Percentiles rank a stretch among this genome's conserved stretches.
phyloP scores from a whole-genome alignment of 148 eudicot genomes.

The Cornus florida region DNA sequence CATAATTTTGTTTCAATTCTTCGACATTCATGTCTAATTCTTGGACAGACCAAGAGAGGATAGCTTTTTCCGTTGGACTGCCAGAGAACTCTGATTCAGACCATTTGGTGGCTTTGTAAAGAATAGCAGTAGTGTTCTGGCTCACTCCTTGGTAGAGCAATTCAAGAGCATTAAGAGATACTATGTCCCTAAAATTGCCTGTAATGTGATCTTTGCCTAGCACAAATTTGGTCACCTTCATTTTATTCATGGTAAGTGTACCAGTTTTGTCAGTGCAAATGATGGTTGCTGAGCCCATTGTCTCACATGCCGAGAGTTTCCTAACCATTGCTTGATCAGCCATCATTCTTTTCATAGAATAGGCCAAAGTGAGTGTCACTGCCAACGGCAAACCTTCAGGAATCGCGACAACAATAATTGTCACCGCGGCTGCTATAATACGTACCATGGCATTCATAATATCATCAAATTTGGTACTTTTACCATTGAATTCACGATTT shows the following conservation, averaged over 20 bases:
- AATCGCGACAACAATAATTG: background rate
- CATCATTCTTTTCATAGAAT: too few species aligned
- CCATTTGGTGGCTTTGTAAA: background rate
- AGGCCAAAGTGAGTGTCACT: too few species aligned
- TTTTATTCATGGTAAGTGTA: too few species aligned
- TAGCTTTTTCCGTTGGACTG: slow-evolving; percentile 4
- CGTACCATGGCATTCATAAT: slow-evolving; percentile 1
- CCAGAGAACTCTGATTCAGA: background rate
- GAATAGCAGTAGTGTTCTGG: background rate
- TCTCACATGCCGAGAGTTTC: too few species aligned
- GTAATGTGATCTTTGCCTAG: too few species aligned
- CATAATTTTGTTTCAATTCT: background rate
- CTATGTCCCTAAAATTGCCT: background rate
- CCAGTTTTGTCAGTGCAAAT: too few species aligned
- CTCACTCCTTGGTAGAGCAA: slow-evolving; percentile 1
- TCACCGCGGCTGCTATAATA: background rate
- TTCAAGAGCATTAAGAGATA: background rate
- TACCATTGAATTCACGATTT: background rate
- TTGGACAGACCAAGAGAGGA: background rate
- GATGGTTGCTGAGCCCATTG: too few species aligned
- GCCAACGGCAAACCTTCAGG: too few species aligned
- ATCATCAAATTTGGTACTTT: background rate
- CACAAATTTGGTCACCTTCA: too few species aligned
- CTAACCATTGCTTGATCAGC: too few species aligned
- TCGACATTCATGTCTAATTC: background rate